phyloP scores from a whole-genome alignment of 2,329 filamentous ascomycete genomes.

The Apiospora marii region DNA sequence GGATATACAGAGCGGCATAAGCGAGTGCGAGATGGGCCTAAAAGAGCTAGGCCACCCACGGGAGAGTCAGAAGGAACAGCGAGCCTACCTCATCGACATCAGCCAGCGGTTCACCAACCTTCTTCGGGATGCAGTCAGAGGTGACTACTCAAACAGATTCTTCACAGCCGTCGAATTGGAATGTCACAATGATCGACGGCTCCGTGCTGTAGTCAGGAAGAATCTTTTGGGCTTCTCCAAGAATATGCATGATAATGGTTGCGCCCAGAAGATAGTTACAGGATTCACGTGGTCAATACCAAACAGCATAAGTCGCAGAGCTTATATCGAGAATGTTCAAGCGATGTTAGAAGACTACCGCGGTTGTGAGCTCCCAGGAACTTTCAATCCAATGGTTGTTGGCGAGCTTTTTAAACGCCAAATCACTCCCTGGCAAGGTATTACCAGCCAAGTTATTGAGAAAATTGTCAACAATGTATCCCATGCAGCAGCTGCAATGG shows the following conservation, averaged over 20 bases:
- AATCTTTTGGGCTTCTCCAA: conserved; percentile 33
- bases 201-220: conserved; percentile 39
- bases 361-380: conserved; percentile 47
- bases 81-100: conserved; percentile 39
- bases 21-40: conserved; percentile 34
- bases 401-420: conserved; percentile 44
- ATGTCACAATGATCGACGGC: conserved; percentile 30
- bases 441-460: conserved; percentile 33
- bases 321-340: not conserved
- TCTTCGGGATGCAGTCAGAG: conserved; percentile 39
- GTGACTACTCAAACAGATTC: conserved; percentile 40
- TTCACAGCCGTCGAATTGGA: conserved; percentile 35
- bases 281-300: not conserved
- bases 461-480: conserved; percentile 30
- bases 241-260: conserved; percentile 36
- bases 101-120: conserved; percentile 39
- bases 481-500: conserved; percentile 33
- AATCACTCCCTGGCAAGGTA: conserved; percentile 40
- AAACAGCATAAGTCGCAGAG: too few species aligned
- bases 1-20: conserved; percentile 40
- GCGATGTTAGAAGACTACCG: conserved; percentile 27
- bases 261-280: conserved; percentile 29
- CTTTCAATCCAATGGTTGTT: conserved; percentile 46
- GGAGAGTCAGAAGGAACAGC: conserved; percentile 36
- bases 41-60: conserved; percentile 36